Base-by-base conservation (phyloP, 495 filamentous ascomycete species). In the Trichoderma erinaceum region DNA sequence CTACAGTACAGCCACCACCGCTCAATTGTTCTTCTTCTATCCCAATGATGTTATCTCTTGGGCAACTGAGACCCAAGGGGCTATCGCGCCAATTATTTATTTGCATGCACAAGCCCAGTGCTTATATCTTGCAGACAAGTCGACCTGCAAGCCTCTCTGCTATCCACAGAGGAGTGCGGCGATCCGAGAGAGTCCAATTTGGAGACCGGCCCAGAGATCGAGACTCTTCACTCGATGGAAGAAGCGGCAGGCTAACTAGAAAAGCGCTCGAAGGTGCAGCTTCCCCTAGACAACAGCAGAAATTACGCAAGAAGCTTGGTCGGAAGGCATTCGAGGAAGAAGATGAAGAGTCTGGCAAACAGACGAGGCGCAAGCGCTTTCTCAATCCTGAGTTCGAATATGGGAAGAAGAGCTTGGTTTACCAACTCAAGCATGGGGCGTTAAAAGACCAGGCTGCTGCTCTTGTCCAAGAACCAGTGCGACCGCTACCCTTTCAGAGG, bases 261-360 rank as follows among this genome's bases (percentile, higher is more conserved):
- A 48, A 29, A 16, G 65, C 65, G n/a, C 65, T 66, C 23, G 65
- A 66, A 10, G 65, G 65, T 29, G 65, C 65, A 18, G 41, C 41
- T 25, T 46, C 41, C 15, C 41, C 41, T 43, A 21, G 65, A 32
- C 65, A 66, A 32, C 65, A 18, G 50, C 67, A 29, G 48, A 70
- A 63, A 72, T 76, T 67, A 7, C 80, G 71, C 74, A 79, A 75
- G 58, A 80, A 83, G 38, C 73, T 68, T 46, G 79, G 72, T 65
- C 79, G 81, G n/a, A 83, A 82, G 70, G 81, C 80, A 68, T 77
- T 79, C 63, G 75, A 82, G 41, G 79, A 76, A 5, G 68, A 76
- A 21, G 68, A 71, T 10, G 73, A 68, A n/a, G 72, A 74, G 25
- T 70, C 73, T n/a, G 68, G 72, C 38, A 68, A 73, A 13, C 69